These are phyloP conservation scores for Stachybotrys elegans DNA, from an alignment of 2,329 filamentous ascomycete genomes.

Conservation along the genomic window DNA sequence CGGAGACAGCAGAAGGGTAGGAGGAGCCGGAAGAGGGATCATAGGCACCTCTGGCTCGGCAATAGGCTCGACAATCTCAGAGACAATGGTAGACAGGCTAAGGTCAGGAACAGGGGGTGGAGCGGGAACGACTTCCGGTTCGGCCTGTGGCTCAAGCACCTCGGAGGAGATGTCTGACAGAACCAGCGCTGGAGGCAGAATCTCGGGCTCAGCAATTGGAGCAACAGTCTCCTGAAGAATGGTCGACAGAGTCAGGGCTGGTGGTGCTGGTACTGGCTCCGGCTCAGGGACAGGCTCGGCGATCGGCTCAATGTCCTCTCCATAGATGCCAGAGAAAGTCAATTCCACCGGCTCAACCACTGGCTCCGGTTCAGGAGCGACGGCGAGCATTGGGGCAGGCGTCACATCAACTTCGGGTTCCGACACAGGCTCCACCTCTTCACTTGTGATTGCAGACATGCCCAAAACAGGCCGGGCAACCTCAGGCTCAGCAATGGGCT, in stretches of 20 bases:
- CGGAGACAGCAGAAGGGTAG: conserved; percentile 9
- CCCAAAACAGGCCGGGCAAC: conserved; percentile 14
- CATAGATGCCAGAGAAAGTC: conserved; percentile 20
- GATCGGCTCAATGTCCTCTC: conserved; percentile 22
- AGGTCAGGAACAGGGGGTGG: conserved; percentile 10
- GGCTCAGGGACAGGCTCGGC: conserved; percentile 27
- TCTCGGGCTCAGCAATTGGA: conserved; percentile 10
- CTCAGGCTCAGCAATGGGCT: conserved; percentile 22
- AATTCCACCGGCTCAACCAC: conserved; percentile 11
- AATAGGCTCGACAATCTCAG: conserved; percentile 31
- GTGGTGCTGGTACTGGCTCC: conserved; percentile 27
- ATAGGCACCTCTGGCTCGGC: conserved; percentile 15
- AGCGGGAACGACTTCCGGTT: conserved; percentile 13
- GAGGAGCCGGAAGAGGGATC: background rate
- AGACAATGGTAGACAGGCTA: conserved; percentile 23
- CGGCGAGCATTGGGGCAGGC: conserved; percentile 4
- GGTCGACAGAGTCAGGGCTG: conserved; percentile 18
- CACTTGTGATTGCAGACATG: conserved; percentile 11
- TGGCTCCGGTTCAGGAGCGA: conserved; percentile 8
- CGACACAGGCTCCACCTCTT: conserved; percentile 13
- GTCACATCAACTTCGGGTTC: conserved; percentile 6
- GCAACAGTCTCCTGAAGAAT: conserved; percentile 12
- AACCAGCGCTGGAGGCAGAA: conserved; percentile 15
- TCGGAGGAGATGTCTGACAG: conserved; percentile 30
- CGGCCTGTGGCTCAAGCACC: conserved; percentile 29